Conservation (phyloP, 306 rosid species). For the Rubus idaeus region DNA sequence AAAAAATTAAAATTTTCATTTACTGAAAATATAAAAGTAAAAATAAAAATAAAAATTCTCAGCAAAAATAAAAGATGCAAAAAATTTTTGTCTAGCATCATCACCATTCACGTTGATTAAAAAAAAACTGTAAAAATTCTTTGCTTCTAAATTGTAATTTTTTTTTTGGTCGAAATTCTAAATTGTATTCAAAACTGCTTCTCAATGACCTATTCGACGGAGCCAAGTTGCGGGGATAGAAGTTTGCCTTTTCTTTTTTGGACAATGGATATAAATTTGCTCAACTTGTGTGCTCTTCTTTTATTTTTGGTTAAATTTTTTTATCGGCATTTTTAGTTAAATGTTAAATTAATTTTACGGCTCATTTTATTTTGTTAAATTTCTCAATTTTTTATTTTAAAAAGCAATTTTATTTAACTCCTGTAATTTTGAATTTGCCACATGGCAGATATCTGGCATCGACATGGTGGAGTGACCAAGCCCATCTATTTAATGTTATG, state of each 20-base stretch:
- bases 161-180: no score
- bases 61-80: no score
- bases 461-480: neutral
- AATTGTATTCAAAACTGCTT: neutral
- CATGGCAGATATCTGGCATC: neutral
- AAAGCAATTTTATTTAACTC: neutral
- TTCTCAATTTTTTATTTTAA: neutral
- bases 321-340: neutral
- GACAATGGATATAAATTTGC: no score
- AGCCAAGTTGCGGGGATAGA: no score
- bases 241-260: no score
- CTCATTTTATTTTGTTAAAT: neutral
- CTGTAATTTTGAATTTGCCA: neutral
- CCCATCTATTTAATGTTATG: neutral
- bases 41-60: no score
- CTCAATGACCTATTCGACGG: no score
- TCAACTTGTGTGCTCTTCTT: no score
- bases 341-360: neutral
- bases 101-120: neutral
- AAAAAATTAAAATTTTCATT: no score
- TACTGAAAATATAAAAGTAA: no score
- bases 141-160: neutral
- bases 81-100: no score
- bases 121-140: neutral
- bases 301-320: no score